Evolutionary conservation across 1,284 basidiomycete species (phyloP).

Genomic region (Boletus smithii): DNA sequence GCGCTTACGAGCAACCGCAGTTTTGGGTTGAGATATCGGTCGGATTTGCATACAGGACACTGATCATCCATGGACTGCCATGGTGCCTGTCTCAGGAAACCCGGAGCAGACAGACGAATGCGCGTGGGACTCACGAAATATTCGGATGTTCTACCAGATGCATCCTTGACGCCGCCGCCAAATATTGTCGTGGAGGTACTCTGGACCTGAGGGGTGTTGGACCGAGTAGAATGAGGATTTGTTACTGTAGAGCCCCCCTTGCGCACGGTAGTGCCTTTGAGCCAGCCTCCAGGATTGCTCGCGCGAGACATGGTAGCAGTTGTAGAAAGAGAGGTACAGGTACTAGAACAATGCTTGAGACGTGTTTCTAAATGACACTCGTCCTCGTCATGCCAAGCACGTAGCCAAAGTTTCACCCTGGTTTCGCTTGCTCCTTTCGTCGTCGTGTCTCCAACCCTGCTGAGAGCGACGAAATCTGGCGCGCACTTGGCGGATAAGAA

Average conservation of each 20-base stretch:
- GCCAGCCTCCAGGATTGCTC: conserved; percentile 46
- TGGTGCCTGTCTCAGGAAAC: conserved; percentile 10
- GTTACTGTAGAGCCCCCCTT: conserved; percentile 54
- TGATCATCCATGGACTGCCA: conserved; percentile 85
- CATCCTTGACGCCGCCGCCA: conserved; percentile 78
- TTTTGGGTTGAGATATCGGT: conserved; percentile 93
- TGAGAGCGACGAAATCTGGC: background rate
- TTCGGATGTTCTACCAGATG: conserved; percentile 73
- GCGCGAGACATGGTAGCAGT: conserved; percentile 28
- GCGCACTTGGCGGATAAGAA: conserved; percentile 6
- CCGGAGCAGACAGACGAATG: background rate
- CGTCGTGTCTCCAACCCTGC: background rate
- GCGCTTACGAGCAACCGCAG: conserved; percentile 90
- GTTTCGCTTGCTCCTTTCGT: conserved; percentile 1
- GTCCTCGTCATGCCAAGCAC: background rate
- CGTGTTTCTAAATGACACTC: too few species aligned
- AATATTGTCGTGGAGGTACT: conserved; percentile 69
- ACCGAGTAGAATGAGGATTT: conserved; percentile 47
- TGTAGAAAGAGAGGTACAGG: too few species aligned
- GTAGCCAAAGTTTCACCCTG: conserved; percentile 4
- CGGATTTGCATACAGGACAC: conserved; percentile 97
- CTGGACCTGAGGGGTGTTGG: conserved; percentile 65
- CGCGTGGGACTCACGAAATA: conserved; percentile 57
- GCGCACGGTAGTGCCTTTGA: conserved; percentile 68
- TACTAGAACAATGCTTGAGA: conserved; percentile 1